A percentile compares a stretch with the other conserved stretches of the same genome.
Evolutionary conservation across 345 rosid genomes (phyloP).

Genomic region (sweet orange (Citrus sinensis)): DVS_A1.0 CM039167.1:827501-828000

Average conservation of each 20-base stretch:
- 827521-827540: too few species aligned
- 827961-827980: conserved; percentile 48
- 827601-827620: too few species aligned
- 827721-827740: background rate
- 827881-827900: background rate
- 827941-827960: conserved; percentile 19
- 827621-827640: too few species aligned
- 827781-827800: background rate
- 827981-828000: conserved; percentile 46
- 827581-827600: too few species aligned
- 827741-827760: background rate
- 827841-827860: background rate
- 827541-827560: too few species aligned
- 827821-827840: background rate
- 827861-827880: background rate
- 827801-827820: background rate
- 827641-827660: too few species aligned
- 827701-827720: background rate
- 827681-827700: too few species aligned
- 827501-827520: too few species aligned
- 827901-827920: background rate
- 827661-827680: too few species aligned
- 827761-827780: background rate
- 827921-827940: background rate
- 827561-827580: too few species aligned